Evolutionary conservation across 192 early-diverging fungal species (phyloP), one percentile per base, ranked within the genome.

Genomic region (Lobulomyces angularis): DNA sequence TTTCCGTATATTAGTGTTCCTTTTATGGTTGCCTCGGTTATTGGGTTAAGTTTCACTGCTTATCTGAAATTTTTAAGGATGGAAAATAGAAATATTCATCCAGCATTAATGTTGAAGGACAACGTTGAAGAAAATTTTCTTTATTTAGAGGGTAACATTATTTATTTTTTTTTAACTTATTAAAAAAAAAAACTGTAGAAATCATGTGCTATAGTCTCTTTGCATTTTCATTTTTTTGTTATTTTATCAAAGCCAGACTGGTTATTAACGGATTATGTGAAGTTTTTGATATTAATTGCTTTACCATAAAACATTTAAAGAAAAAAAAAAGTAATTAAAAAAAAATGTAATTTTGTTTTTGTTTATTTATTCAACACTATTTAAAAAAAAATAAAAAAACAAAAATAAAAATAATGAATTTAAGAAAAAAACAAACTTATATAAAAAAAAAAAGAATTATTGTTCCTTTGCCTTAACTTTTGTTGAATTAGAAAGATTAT

Each of bases 1-100:
- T 91, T 87, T 68, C 88, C 88, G 1, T 67, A 73, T 42, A 62
- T 74, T 39, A 80, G 84, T 52, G 58, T 79, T n/a, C 35, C 50
- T 11, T 24, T 35, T 4, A 11, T 29, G 9, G 27, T 25, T 14
- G 39, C 53, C 9, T 17, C 35, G 25, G 32, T 26, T 5, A 9
- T 21, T n/a, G 53, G 53, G 19, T 27, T 14, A 27, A 37, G 14
- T 48, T 54, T 40, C 45, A 40, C n/a, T 25, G 28, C 20, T 54
- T 44, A 46, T 21, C 41, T 7, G 17, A 43, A 25, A 39, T 12
- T 39, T 9, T 29, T 8, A 39, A 39, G 16, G 32, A 8, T 16
- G 8, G 16, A 8, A 35, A 26, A 17, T n/a, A 11, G 27, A 45
- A 38, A 12, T 35, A 60, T 17, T 55, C 30, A n/a, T 24, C 22